phyloP scores from a whole-genome alignment of 306 rosid genomes.

The Myrica gale region DNA sequence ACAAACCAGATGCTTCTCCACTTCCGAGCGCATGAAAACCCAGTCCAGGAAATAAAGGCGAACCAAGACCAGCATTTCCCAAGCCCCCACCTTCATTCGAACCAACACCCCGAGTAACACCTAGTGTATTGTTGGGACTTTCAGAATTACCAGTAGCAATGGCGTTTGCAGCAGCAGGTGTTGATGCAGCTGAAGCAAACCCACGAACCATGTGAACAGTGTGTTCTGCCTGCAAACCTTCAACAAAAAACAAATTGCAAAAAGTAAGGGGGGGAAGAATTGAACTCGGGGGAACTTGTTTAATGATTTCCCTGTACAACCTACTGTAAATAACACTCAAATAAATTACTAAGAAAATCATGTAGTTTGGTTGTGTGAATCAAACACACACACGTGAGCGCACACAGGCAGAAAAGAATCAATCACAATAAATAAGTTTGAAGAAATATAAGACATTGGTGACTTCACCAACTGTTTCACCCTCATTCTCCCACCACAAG shows the following conservation, averaged over 20 bases:
- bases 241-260: conserved; percentile 12
- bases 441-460: background rate
- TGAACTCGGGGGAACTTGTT: background rate
- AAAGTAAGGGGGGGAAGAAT: background rate
- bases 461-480: background rate
- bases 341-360: background rate
- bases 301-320: background rate
- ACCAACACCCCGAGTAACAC: conserved; percentile 61
- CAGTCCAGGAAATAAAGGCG: conserved; percentile 51
- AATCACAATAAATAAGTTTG: background rate
- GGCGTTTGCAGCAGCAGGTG: conserved; percentile 33
- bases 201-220: conserved; percentile 64
- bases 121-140: conserved; percentile 35
- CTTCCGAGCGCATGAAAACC: conserved; percentile 43
- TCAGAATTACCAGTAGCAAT: conserved; percentile 28
- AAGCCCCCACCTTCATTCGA: conserved; percentile 45
- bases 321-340: background rate
- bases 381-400: background rate
- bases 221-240: conserved; percentile 56
- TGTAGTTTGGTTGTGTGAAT: background rate
- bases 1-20: conserved; percentile 29
- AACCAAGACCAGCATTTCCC: conserved; percentile 39
- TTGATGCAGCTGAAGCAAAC: conserved; percentile 40
- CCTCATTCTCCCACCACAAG: background rate
- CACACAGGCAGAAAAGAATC: background rate